Conservation (phyloP, 306 rosid genomes). For the Vigna trinervia region DNA sequence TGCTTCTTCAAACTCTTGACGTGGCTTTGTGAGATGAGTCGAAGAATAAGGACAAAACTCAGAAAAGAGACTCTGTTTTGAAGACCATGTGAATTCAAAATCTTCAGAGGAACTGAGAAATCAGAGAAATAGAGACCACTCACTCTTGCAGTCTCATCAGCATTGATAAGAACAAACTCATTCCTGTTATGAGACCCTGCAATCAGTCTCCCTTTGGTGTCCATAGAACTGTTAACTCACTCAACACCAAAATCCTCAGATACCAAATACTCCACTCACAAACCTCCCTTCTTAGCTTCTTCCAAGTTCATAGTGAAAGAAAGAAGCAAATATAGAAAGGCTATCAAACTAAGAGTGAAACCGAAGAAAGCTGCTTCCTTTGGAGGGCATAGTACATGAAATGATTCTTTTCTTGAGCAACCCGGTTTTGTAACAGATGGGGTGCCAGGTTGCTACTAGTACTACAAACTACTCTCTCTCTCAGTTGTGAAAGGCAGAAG, state of each 20-base stretch:
- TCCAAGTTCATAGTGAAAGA: conserved; percentile 31
- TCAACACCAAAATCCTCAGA: conserved; percentile 41
- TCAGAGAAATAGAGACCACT: conserved; percentile 39
- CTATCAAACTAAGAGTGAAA: conserved; percentile 30
- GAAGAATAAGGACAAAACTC: conserved; percentile 16
- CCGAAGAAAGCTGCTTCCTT: conserved; percentile 29
- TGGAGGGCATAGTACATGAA: background rate
- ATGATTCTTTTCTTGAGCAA: conserved; percentile 63
- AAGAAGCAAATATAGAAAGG: conserved; percentile 29
- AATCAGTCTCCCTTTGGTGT: conserved; percentile 68
- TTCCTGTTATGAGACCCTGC: conserved; percentile 88
- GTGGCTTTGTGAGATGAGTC: conserved; percentile 3
- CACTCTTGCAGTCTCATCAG: conserved; percentile 79
- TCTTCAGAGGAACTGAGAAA: conserved; percentile 24
- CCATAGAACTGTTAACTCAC: conserved; percentile 53
- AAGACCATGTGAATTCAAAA: conserved; percentile 23
- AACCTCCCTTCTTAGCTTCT: conserved; percentile 31
- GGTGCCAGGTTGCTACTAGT: background rate
- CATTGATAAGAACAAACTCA: conserved; percentile 84
- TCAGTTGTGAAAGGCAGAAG: conserved; percentile 41
- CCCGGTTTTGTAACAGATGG: conserved; percentile 39
- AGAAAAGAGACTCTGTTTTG: conserved; percentile 15
- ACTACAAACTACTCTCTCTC: background rate
- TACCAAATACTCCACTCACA: conserved; percentile 8
- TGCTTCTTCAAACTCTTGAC: conserved; percentile 17